Base-by-base conservation (phyloP, 306 rosid genomes). In the Biancaea sappan region DNA sequence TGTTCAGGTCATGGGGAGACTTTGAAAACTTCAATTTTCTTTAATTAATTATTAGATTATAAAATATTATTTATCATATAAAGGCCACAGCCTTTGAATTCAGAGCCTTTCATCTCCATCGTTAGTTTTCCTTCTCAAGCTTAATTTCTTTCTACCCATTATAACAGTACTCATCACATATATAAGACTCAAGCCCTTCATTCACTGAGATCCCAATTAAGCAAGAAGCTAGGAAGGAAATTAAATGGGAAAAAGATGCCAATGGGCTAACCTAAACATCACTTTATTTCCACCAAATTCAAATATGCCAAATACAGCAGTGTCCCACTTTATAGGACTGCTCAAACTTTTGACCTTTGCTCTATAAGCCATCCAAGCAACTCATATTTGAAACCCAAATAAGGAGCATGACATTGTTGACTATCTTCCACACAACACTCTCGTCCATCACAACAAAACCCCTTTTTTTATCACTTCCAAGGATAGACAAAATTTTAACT, bases 381-480 rank as follows among this genome's bases (percentile, higher is more conserved):
- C 5, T 40, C 52, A 13, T 10, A 16, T 10, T 61, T 28, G 2
- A 8, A 43, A 11, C n/a, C n/a, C n/a, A n/a, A 67, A 47, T 3
- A 5, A 43, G 12, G 11, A 28, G 69, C 77, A 43, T 52, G 62
- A 53, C 52, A 43, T 56, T 77, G 56, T 69, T 77, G 81, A 70
- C 76, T 48, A 2, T 2, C 1, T 0, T 34, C 38, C 54, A 9
- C 19, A 32, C 38, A 28, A 0, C 29, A 6, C 56, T 1, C 62
- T 1, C 14, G 6, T 25, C 10, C 6, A 5, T 68, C 19, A 63
- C 8, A 9, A 62, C 32, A 52, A 50, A 18, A 47, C 21, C 1
- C 22, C 16, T 31, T 16, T 9, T 38, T 16, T 31, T 9, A 43
- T 43, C 16, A 28, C 43, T 34, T 69, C 48, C 74, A 51, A 51